These are phyloP conservation scores for Microdochium paspali DNA, from an alignment of 2,329 filamentous ascomycete genomes.

Conservation along the genomic window DNA sequence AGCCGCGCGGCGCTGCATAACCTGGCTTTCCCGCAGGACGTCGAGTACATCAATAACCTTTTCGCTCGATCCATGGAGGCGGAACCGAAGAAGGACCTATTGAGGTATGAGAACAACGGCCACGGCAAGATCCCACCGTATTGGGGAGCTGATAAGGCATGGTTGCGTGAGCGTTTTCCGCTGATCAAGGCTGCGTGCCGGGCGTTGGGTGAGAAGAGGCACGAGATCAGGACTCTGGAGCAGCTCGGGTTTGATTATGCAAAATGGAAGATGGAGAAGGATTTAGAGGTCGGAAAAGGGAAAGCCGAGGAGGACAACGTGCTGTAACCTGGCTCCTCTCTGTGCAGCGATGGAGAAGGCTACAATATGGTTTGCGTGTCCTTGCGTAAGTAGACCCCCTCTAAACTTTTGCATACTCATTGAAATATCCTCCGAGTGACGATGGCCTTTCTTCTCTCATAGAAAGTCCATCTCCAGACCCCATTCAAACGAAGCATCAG, in stretches of 20 bases:
- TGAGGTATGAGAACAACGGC: conserved; percentile 20
- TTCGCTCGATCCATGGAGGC: conserved; percentile 36
- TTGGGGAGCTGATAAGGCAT: conserved; percentile 28
- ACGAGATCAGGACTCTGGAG: conserved; percentile 22
- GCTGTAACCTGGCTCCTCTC: too few relatives aligned
- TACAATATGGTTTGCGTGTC: too few relatives aligned
- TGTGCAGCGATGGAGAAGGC: too few relatives aligned
- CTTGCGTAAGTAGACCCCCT: too few relatives aligned
- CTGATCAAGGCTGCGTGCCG: conserved; percentile 29
- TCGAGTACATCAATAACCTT: conserved; percentile 49
- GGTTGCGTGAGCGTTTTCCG: conserved; percentile 28
- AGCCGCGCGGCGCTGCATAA: conserved; percentile 23
- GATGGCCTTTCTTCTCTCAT: neutral
- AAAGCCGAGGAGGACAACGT: neutral
- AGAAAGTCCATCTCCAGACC: neutral
- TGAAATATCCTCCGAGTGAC: too few relatives aligned
- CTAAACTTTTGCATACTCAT: too few relatives aligned
- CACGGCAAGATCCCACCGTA: conserved; percentile 25
- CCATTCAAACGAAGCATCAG: neutral
- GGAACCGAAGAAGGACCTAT: conserved; percentile 11
- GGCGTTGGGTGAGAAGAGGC: conserved; percentile 22
- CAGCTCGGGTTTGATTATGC: conserved; percentile 28
- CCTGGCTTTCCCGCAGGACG: conserved; percentile 41
- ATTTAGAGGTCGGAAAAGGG: neutral
- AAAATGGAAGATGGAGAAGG: conserved; percentile 13